These are phyloP conservation scores for Anisodus acutangulus DNA, from an alignment of 257 asterid species.

Conservation along the genomic window DNA sequence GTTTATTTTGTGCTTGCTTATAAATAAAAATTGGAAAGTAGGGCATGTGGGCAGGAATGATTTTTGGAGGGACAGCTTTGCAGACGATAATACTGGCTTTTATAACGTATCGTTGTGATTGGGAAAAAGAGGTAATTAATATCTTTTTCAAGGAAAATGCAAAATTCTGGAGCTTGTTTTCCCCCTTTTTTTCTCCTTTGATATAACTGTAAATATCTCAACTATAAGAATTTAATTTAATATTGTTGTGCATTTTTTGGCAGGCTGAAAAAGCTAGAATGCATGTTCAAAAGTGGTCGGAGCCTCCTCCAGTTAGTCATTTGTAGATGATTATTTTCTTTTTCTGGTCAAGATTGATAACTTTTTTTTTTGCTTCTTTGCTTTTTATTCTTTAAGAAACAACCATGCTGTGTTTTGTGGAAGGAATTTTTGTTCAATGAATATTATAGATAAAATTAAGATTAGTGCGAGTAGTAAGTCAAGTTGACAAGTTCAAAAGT, in stretches of 20 bases:
- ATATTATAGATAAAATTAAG: background rate
- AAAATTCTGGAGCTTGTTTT: background rate
- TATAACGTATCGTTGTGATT: constrained; percentile 45
- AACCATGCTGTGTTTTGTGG: background rate
- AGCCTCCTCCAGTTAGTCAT: constrained; percentile 24
- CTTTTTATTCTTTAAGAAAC: background rate
- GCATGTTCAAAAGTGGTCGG: constrained; percentile 28
- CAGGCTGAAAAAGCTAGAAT: constrained; percentile 29
- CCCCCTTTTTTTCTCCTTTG: background rate
- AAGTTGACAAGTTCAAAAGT: background rate
- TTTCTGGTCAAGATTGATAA: background rate
- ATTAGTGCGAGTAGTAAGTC: background rate
- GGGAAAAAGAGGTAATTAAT: constrained; percentile 56
- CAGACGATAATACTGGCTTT: constrained; percentile 46
- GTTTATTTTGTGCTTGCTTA: background rate
- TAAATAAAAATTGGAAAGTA: constrained; percentile 3
- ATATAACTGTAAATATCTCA: background rate
- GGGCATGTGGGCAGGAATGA: constrained; percentile 65
- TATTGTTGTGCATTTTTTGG: background rate
- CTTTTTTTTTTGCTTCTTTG: background rate
- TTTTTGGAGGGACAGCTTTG: constrained; percentile 60
- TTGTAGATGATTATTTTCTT: background rate
- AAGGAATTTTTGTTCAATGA: background rate
- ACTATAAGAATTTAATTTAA: background rate
- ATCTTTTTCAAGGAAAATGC: background rate